phyloP scores from a whole-genome alignment of 2,329 filamentous ascomycete species.

The Hypoxylon sp. region DNA sequence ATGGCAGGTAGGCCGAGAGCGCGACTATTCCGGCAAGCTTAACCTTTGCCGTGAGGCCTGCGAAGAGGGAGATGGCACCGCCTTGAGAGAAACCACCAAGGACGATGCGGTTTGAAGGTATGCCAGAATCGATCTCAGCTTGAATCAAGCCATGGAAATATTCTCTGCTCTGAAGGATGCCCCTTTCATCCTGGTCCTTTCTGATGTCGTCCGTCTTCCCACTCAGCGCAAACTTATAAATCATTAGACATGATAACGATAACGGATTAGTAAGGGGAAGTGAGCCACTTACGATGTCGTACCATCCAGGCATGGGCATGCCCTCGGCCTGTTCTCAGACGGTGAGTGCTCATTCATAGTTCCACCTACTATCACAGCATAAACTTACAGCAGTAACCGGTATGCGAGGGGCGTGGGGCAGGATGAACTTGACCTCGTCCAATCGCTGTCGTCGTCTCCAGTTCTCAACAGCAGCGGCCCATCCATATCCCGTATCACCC shows the following conservation, averaged over 20 bases:
- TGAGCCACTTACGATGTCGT: conserved; percentile 75
- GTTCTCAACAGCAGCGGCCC: conserved; percentile 87
- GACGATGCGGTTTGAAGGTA: conserved; percentile 85
- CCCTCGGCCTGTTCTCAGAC: conserved; percentile 74
- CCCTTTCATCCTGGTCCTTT: conserved; percentile 70
- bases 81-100: conserved; percentile 90
- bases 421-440: conserved; percentile 91
- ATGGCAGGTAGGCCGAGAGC: conserved; percentile 84
- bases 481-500: conserved; percentile 85
- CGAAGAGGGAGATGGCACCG: conserved; percentile 86
- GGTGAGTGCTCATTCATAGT: conserved; percentile 20
- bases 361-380: neutral
- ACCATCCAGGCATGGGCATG: conserved; percentile 89
- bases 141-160: conserved; percentile 87
- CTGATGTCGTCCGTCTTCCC: conserved; percentile 52
- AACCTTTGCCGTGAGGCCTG: conserved; percentile 78
- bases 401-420: conserved; percentile 90
- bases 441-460: conserved; percentile 86
- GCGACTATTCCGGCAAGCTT: conserved; percentile 92
- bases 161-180: conserved; percentile 79
- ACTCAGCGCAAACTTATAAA: conserved; percentile 46
- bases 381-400: conserved; percentile 84
- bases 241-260: conserved; percentile 14
- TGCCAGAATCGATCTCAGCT: conserved; percentile 83
- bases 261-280: neutral